Base-by-base conservation (phyloP, 2,329 filamentous ascomycete genomes). In the Calonectria montana region DNA sequence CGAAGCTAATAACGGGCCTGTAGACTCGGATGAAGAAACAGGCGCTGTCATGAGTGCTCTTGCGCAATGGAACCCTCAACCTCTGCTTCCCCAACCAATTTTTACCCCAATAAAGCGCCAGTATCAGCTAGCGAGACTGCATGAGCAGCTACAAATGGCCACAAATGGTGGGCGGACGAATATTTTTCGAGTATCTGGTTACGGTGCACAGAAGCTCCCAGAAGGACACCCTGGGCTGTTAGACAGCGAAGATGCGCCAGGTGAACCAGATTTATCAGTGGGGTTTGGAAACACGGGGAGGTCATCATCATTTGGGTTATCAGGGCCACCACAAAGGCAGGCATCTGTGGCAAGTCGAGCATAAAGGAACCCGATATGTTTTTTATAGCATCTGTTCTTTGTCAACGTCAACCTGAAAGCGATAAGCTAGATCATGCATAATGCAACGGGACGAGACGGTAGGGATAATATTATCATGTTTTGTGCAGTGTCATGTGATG, bases 21-120 rank as follows among this genome's bases (percentile, higher is more conserved):
- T 99, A 43, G 97, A 99, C 82, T 97, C 94, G 2, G 97, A 99
- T 81, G 97, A 98, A 86, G 97, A 99, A 83, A 95, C 94, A 63
- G 93, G 95, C 61, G 89, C 93, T 0, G 94, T 98, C 64, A 98
- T 98, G 95, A 88, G 90, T 37, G 94, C 94, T 9, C 89, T 96
- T 66, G 88, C 91, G 27, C 91, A 91, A 66, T 95, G 94, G 85
- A 92, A 91, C 50, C 96, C 96, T 0, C 91, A 93, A 74, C 96
- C 96, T 0, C 85, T 97, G 5, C 89, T 94, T 31, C 91, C 92
- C 9, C 91, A 94, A 80, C 90, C 86, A 4, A 81, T 90, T 2
- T 90, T 92, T 75, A 84, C 87, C 6, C 91, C 91, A 4, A 91
- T 93, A 70, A 89, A 89, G 77, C 87, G 90, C 13, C 88, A 91